Evolutionary conservation across 495 filamentous ascomycete genomes (phyloP).

Genomic region (Hypoxylon intermedium): DNA sequence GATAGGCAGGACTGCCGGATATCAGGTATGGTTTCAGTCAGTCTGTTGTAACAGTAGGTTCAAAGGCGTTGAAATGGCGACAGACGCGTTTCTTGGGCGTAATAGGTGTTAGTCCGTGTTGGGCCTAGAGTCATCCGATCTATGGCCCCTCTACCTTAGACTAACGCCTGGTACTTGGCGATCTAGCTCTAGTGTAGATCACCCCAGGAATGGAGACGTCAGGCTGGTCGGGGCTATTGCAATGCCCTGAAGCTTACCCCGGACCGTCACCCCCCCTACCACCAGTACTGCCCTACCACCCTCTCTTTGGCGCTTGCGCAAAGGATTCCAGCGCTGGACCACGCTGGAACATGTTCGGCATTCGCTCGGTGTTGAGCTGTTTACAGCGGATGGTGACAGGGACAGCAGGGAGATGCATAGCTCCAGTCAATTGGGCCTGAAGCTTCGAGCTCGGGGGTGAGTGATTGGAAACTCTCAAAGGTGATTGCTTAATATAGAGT

Average conservation of each 20-base stretch:
- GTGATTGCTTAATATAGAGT: conserved; percentile 18
- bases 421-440: conserved; percentile 3
- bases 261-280: not conserved
- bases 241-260: conserved; percentile 13
- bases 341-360: conserved; percentile 24
- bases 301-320: conserved; percentile 9
- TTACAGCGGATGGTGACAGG: not conserved
- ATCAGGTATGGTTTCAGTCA: conserved; percentile 16
- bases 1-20: conserved; percentile 29
- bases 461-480: conserved; percentile 1
- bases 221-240: conserved; percentile 14
- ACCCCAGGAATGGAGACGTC: not conserved
- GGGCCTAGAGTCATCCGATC: not conserved
- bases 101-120: conserved; percentile 9
- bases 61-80: conserved; percentile 10
- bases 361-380: conserved; percentile 27
- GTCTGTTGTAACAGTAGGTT: not conserved
- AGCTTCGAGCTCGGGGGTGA: conserved; percentile 4
- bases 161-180: conserved; percentile 3
- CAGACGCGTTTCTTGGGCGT: conserved; percentile 12
- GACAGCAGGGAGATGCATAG: not conserved
- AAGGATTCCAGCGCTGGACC: conserved; percentile 13
- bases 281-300: not conserved
- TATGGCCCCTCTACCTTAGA: conserved; percentile 1
- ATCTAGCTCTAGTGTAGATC: too few species aligned